These are phyloP conservation scores for Colletotrichum sp. DNA, from an alignment of 2,329 filamentous ascomycete genomes.

Conservation along the genomic window DNA sequence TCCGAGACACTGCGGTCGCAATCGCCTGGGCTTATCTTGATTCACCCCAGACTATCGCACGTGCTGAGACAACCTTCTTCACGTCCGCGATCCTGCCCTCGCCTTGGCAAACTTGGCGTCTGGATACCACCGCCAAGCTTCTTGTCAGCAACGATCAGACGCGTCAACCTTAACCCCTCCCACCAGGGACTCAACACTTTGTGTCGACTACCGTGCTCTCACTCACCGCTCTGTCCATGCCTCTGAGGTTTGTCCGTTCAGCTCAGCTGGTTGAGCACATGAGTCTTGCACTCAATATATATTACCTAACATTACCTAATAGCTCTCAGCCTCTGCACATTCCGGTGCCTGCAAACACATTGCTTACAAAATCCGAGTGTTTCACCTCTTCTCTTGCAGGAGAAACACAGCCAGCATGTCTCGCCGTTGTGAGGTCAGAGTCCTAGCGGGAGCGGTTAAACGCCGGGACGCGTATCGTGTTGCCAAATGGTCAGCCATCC, in stretches of 20 bases:
- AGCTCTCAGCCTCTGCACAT: background rate
- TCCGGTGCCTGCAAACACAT: background rate
- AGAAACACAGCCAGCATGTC: background rate
- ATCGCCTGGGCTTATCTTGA: slow-evolving; percentile 1
- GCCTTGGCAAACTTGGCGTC: slow-evolving; percentile 20
- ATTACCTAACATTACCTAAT: slow-evolving; percentile 19
- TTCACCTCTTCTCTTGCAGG: background rate
- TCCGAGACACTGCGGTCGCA: background rate
- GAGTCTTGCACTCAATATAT: background rate
- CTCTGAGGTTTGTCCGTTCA: background rate
- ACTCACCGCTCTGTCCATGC: slow-evolving; percentile 13
- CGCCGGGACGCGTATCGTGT: background rate
- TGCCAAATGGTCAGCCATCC: slow-evolving; percentile 1
- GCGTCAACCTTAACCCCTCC: slow-evolving; percentile 15
- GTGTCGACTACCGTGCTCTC: background rate
- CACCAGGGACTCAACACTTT: slow-evolving; percentile 12
- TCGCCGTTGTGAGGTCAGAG: background rate
- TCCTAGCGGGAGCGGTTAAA: background rate
- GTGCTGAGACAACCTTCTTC: slow-evolving; percentile 23
- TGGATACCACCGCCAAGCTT: slow-evolving; percentile 14
- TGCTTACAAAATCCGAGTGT: background rate
- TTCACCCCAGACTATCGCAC: slow-evolving; percentile 16
- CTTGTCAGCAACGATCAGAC: slow-evolving; percentile 21
- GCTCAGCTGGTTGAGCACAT: slow-evolving; percentile 3
- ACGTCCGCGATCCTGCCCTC: slow-evolving; percentile 9